Evolutionary conservation across 108 stramenopile genomes (phyloP).

Genomic region (Stephanodiscus triporus): DNA sequence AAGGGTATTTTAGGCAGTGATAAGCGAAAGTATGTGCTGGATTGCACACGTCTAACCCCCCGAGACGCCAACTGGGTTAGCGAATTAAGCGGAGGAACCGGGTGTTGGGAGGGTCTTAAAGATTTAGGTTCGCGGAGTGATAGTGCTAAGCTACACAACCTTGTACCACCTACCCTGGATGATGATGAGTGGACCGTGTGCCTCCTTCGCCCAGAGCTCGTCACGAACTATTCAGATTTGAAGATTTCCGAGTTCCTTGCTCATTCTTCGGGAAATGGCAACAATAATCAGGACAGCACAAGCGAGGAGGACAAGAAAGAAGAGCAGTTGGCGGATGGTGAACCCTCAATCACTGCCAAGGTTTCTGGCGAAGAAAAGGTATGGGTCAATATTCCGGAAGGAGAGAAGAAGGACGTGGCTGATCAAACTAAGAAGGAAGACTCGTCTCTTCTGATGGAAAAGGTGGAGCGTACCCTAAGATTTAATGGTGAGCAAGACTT

Average conservation of each 20-base stretch:
- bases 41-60: conserved; percentile 90
- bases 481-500: neutral
- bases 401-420: conserved; percentile 7
- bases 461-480: conserved; percentile 54
- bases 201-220: conserved; percentile 86
- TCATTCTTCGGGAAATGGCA: conserved; percentile 23
- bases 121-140: neutral
- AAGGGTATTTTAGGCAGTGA: conserved; percentile 94
- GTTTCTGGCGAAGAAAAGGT: conserved; percentile 32
- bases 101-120: conserved; percentile 60
- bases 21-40: conserved; percentile 89
- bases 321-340: conserved; percentile 21
- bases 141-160: conserved; percentile 8
- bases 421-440: conserved; percentile 2
- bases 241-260: conserved; percentile 59
- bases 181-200: conserved; percentile 81
- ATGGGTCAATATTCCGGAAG: neutral
- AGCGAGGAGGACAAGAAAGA: conserved; percentile 24
- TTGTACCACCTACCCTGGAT: conserved; percentile 48
- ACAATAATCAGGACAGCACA: conserved; percentile 35
- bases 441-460: conserved; percentile 30
- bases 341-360: conserved; percentile 5
- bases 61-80: conserved; percentile 96
- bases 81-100: conserved; percentile 72
- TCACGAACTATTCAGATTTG: conserved; percentile 64